Evolutionary conservation across 1,139 yeast species (phyloP).

Genomic region (Magnusiomyces ingens): DNA sequence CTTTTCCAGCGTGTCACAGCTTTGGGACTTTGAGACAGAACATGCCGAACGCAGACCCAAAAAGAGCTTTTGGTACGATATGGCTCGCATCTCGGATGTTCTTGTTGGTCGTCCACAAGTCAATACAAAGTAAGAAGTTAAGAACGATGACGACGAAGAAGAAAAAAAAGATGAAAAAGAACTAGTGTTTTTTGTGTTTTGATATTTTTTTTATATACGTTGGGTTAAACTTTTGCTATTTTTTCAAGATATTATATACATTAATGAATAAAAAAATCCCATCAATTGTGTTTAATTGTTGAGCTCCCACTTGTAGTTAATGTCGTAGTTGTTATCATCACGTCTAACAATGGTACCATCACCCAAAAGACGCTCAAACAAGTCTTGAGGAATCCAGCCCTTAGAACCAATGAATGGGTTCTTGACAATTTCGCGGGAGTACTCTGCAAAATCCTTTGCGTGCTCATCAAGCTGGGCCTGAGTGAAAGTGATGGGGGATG

Average conservation of each 20-base stretch:
- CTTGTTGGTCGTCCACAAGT: slow-evolving; percentile 60
- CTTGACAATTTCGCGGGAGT: slow-evolving; percentile 59
- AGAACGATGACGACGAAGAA: background rate
- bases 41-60: slow-evolving; percentile 79
- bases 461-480: slow-evolving; percentile 51
- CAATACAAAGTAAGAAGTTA: background rate
- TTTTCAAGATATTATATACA: background rate
- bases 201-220: background rate
- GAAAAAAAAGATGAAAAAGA: background rate
- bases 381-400: slow-evolving; percentile 94
- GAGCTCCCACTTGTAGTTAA: slow-evolving; percentile 25
- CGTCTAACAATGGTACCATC: slow-evolving; percentile 55
- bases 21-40: slow-evolving; percentile 85
- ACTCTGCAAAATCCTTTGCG: slow-evolving; percentile 51
- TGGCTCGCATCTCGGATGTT: slow-evolving; percentile 74
- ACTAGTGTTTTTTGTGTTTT: background rate
- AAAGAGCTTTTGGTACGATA: slow-evolving; percentile 70
- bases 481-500: slow-evolving; percentile 56
- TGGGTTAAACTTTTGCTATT: background rate
- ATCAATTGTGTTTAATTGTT: slow-evolving; percentile 9
- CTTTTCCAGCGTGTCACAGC: slow-evolving; percentile 63
- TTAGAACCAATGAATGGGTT: slow-evolving; percentile 86
- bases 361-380: slow-evolving; percentile 63
- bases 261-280: background rate
- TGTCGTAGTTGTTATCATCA: slow-evolving; percentile 42